Conservation (phyloP, 805 yeast species). For the Yarrowia sp. region DNA sequence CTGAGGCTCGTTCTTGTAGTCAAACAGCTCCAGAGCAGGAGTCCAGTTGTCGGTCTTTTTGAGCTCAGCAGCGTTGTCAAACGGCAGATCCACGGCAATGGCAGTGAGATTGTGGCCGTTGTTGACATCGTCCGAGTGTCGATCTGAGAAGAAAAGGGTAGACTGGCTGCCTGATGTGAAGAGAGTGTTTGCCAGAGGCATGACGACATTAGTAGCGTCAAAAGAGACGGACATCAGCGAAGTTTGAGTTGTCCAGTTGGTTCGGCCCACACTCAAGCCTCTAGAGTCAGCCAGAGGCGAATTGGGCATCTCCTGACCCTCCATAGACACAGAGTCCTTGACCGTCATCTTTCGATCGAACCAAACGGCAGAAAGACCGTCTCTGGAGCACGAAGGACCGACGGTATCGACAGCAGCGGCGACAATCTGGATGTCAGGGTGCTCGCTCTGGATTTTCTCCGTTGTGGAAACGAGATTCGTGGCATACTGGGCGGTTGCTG, state of each 20-base stretch:
- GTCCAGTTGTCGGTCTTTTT: constrained; percentile 13
- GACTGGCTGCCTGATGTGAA: constrained; percentile 46
- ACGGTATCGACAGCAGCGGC: constrained; percentile 48
- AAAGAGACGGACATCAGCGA: constrained; percentile 41
- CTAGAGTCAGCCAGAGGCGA: constrained; percentile 26
- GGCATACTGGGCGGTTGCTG: constrained; percentile 51
- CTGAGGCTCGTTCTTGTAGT: constrained; percentile 47
- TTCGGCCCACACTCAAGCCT: constrained; percentile 40
- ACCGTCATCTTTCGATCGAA: constrained; percentile 42
- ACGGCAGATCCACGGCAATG: constrained; percentile 27
- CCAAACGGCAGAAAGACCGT: constrained; percentile 46
- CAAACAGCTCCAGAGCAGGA: constrained; percentile 39
- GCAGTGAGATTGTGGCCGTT: constrained; percentile 17
- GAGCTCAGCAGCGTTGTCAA: not conserved
- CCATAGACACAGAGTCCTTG: constrained; percentile 42
- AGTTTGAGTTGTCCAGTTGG: constrained; percentile 41
- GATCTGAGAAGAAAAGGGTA: constrained; percentile 39
- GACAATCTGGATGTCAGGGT: constrained; percentile 45
- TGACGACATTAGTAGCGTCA: constrained; percentile 41
- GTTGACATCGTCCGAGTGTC: not conserved
- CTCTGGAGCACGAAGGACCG: constrained; percentile 48
- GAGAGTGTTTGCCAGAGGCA: constrained; percentile 50
- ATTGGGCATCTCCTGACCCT: constrained; percentile 24
- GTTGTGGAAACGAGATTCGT: constrained; percentile 43
- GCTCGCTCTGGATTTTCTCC: constrained; percentile 38